Evolutionary conservation across 2,329 filamentous ascomycete species (phyloP), one percentile per base, ranked within the genome.

Genomic region (Bipolaris cookei): DNA sequence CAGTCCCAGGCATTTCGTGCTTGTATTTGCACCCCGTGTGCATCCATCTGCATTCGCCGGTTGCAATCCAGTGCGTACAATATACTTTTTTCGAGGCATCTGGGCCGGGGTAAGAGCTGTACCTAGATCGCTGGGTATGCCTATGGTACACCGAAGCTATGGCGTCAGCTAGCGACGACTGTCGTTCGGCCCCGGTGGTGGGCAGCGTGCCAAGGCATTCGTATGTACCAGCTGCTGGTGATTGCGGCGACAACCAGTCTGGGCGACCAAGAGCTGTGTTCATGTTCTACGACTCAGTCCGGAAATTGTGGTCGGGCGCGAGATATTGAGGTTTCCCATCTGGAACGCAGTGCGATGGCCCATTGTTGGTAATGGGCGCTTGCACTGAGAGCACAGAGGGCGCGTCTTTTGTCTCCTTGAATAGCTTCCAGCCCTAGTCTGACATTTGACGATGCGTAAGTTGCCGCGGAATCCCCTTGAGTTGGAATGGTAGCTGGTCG

Each of bases 41-140:
- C 3, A 85, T 88, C 74, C 91, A 97, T 60, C 90, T 90, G 73
- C 93, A 97, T 41, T 90, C 86, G 18, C 92, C 92, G 56, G 90
- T 88, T 66, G 91, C 88, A 52, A 97, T 88, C 92, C 92, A 97
- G 76, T 94, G 91, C 56, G 92, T 91, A 77, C 92, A 97, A 76
- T 90, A 96, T 21, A 28, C 80, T 73, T 96, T 96, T 68, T 84
- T 86, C 5, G 77, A 75, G 4, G 69, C 70, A 10, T 80, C 75
- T 16, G 78, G 77, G 16, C 74, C 62, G n/a, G 70, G 64, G 20
- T 77, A 76, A 0, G 78, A 78, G 2, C 77, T 75, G 48, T 76
- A 75, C 32, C 66, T 65, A 25, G 69, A 44, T 11, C 68, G 68
- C 7, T 71, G 65, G 6, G 70, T 66, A 37, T 69, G 68, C 28